Evolutionary conservation across 805 yeast genomes (phyloP), one percentile per base, ranked within the genome.

Genomic region (Suhomyces sp.): DNA sequence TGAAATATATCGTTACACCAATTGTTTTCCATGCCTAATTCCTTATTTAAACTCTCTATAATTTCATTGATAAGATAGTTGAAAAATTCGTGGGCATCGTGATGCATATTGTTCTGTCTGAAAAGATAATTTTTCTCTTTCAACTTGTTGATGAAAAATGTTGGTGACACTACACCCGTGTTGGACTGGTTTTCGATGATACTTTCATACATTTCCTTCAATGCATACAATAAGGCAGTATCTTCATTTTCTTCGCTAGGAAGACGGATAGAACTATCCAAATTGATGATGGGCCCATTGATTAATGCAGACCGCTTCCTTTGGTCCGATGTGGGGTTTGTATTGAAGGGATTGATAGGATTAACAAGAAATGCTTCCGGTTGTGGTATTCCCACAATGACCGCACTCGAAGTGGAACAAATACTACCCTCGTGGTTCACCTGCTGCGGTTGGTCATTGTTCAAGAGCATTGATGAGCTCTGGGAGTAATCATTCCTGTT

Each of bases 41-140:
- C 59, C 49, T 45, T 54, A 18, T 74, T 77, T 32, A 84, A 65
- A 12, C 83, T 71, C 43, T 85, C 88, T 10, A 74, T 64, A 13
- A 70, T 68, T 46, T 66, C 76, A 58, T 93, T 93, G 35, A 93
- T 67, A 47, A 90, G 57, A 53, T 85, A 90, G 56, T 90, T 91
- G 54, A 90, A 72, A 59, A 93, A 93, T 62, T 93, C 98, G 60
- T 93, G 98, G 4, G 98, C 97, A 67, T 93, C 98, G 56, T 93
- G 98, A 57, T 93, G 98, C 96, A 88, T 90, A 46, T 67, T 67
- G 27, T 85, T 80, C 38, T 88, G 82, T 43, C 95, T 70, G 58
- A 93, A 93, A 50, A 91, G 65, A 48, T 81, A 85, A 55, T 91
- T 93, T 46, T 86, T 90, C 38, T 75, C 75, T 56, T 88, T 91